These are phyloP conservation scores for Dalbergia cochinchinensis DNA, from an alignment of 306 rosid genomes.

Conservation along the genomic window DNA sequence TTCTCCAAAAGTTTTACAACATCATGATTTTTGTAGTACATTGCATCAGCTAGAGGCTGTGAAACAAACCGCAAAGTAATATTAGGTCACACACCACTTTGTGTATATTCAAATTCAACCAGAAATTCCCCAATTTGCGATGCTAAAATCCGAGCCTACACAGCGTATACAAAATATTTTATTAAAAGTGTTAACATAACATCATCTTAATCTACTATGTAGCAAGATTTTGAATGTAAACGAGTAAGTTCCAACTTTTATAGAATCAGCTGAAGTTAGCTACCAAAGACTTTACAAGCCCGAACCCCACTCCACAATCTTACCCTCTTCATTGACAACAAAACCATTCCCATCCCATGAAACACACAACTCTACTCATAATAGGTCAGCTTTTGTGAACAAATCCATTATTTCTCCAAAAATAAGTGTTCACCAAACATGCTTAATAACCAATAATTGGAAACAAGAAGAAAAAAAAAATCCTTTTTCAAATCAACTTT, in stretches of 20 bases:
- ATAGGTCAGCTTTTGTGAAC: too few species aligned
- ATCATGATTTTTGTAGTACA: conserved; percentile 73
- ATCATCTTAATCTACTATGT: neutral
- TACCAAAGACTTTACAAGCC: neutral
- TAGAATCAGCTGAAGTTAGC: neutral
- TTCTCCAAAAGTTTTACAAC: conserved; percentile 86
- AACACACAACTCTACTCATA: neutral
- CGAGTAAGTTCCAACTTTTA: neutral
- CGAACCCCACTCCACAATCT: neutral
- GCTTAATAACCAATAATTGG: neutral
- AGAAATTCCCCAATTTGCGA: neutral
- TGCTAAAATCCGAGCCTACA: neutral
- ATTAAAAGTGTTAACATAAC: neutral
- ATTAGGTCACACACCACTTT: neutral
- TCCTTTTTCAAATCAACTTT: neutral
- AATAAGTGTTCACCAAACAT: too few species aligned
- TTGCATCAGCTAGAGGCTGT: conserved; percentile 97
- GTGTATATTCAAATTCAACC: neutral
- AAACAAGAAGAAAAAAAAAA: too few species aligned
- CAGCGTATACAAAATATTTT: neutral
- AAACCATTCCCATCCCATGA: neutral
- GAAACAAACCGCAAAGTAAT: conserved; percentile 39
- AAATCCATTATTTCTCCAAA: too few species aligned
- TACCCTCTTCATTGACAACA: neutral
- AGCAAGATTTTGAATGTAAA: neutral